These are phyloP conservation scores for Podaxis carcinomalis DNA, from an alignment of 768 basidiomycete species.

Conservation along the genomic window DNA sequence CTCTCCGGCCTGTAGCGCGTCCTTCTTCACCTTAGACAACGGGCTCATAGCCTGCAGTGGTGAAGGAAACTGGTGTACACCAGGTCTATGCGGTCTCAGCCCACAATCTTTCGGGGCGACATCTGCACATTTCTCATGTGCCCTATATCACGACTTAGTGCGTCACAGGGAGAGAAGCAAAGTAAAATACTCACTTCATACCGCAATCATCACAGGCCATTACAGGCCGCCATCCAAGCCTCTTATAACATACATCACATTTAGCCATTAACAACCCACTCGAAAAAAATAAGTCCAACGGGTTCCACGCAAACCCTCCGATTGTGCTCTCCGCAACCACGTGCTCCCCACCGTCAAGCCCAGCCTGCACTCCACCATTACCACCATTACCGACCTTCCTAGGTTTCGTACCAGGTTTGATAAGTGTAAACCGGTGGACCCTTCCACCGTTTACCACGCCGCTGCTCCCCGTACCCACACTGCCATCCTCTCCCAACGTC, in stretches of 20 bases:
- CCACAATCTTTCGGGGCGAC: conserved; percentile 78
- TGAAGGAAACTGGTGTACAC: conserved; percentile 10
- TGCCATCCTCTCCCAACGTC: conserved; percentile 26
- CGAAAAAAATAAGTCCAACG: conserved; percentile 74
- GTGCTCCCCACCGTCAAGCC: conserved; percentile 45
- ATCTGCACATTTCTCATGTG: conserved; percentile 88
- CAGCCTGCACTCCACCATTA: conserved; percentile 14
- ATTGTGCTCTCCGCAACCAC: conserved; percentile 28
- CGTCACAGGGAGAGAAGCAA: background rate
- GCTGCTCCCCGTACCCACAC: background rate
- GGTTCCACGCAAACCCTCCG: conserved; percentile 57
- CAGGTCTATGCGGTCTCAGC: conserved; percentile 21
- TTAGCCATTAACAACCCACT: conserved; percentile 68
- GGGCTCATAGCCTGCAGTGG: conserved; percentile 31
- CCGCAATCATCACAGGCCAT: conserved; percentile 90
- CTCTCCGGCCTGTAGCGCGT: conserved; percentile 11
- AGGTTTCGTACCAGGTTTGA: conserved; percentile 74
- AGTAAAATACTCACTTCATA: conserved; percentile 45
- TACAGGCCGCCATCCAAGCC: conserved; percentile 82
- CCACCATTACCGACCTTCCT: conserved; percentile 23
- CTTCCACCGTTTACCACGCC: conserved; percentile 23
- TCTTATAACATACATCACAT: conserved; percentile 79
- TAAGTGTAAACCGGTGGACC: conserved; percentile 82
- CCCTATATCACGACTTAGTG: conserved; percentile 33
- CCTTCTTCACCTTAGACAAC: conserved; percentile 36